phyloP scores from a whole-genome alignment of 1,139 yeast genomes.

The Hemisphaericaspora subhashii region DNA sequence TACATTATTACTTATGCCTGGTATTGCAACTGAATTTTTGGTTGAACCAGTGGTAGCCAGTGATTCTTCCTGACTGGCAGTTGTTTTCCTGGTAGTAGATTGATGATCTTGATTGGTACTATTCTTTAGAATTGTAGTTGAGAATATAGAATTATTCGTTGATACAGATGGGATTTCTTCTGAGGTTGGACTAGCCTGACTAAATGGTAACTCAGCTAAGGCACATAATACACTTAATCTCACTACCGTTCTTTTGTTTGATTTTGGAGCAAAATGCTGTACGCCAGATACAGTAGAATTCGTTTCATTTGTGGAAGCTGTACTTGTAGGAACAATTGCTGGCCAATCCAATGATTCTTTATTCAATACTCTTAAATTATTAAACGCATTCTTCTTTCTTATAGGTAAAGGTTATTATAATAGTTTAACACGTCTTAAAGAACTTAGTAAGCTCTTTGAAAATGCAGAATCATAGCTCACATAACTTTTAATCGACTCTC shows the following conservation, averaged over 20 bases:
- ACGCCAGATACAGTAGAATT: not conserved
- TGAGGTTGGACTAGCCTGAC: slow-evolving; percentile 6
- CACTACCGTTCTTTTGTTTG: slow-evolving; percentile 24
- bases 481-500: slow-evolving; percentile 50
- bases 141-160: slow-evolving; percentile 39
- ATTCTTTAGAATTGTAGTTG: slow-evolving; percentile 27
- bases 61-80: slow-evolving; percentile 7
- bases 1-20: slow-evolving; percentile 63
- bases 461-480: slow-evolving; percentile 57
- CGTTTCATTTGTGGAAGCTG: not conserved
- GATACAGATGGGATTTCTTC: slow-evolving; percentile 9
- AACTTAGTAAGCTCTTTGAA: too few relatives aligned
- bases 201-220: slow-evolving; percentile 44
- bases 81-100: slow-evolving; percentile 16
- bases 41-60: slow-evolving; percentile 16
- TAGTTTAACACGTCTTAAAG: too few relatives aligned
- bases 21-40: slow-evolving; percentile 46
- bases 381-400: slow-evolving; percentile 40
- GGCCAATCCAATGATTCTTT: not conserved
- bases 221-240: slow-evolving; percentile 43
- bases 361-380: slow-evolving; percentile 31
- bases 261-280: slow-evolving; percentile 3
- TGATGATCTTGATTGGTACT: slow-evolving; percentile 18
- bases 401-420: too few relatives aligned
- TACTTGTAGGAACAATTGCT: not conserved